Conservation (phyloP, 768 basidiomycete species). For the Suillus ampliporus region DNA sequence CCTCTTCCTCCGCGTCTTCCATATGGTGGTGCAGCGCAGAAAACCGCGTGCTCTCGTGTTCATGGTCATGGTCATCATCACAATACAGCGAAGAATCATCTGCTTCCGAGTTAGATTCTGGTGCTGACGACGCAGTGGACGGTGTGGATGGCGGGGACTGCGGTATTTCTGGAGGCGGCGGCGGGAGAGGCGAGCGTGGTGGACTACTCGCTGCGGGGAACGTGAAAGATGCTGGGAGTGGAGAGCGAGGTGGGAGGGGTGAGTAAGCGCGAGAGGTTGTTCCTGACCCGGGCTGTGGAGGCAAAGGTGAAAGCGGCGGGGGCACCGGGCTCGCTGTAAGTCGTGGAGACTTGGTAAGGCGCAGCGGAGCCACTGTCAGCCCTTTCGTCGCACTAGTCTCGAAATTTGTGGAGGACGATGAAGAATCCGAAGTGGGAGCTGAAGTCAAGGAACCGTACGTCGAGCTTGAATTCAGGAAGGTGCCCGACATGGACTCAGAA, state of each 20-base stretch:
- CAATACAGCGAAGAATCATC: slow-evolving; percentile 7
- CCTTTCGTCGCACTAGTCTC: slow-evolving; percentile 6
- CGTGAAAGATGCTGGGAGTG: slow-evolving; percentile 19
- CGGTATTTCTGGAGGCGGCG: slow-evolving; percentile 10
- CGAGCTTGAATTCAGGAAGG: slow-evolving; percentile 23
- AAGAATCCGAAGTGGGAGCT: slow-evolving; percentile 17
- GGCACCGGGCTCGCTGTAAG: slow-evolving; percentile 20
- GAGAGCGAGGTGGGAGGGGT: slow-evolving; percentile 30
- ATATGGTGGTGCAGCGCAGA: slow-evolving; percentile 26
- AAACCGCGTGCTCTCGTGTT: slow-evolving; percentile 26
- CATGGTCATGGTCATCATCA: slow-evolving; percentile 9
- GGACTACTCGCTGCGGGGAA: slow-evolving; percentile 5
- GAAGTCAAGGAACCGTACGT: slow-evolving; percentile 17
- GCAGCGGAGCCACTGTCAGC: slow-evolving; percentile 28
- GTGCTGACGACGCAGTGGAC: slow-evolving; percentile 5
- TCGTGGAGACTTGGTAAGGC: slow-evolving; percentile 33
- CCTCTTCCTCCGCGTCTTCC: slow-evolving; percentile 36
- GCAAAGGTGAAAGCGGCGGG: slow-evolving; percentile 16
- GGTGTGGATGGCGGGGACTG: slow-evolving; percentile 18
- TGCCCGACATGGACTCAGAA: slow-evolving; percentile 17
- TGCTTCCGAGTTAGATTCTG: slow-evolving; percentile 1
- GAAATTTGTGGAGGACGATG: neutral
- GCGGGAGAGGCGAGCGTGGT: slow-evolving; percentile 14
- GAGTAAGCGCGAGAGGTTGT: slow-evolving; percentile 25
- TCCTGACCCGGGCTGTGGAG: slow-evolving; percentile 19